Evolutionary conservation across 2,329 filamentous ascomycete species (phyloP), one percentile per base, ranked within the genome.

Genomic region (Claviceps spartinae): DNA sequence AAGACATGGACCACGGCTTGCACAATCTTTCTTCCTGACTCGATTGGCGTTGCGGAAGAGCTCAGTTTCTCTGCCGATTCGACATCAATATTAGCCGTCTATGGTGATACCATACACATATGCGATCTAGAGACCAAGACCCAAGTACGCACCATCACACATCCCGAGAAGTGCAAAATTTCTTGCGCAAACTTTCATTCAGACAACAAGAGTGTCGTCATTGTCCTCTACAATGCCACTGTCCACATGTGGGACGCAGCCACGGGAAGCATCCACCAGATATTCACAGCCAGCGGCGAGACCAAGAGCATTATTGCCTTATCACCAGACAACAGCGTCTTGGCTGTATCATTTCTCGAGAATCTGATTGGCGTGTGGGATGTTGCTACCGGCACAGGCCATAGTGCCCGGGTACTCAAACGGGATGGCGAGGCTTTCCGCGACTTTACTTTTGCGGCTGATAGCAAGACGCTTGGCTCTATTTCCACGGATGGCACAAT

Each of bases 321-420:
- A 7, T 55, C 53, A 22, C 53, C 53, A 30, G 44, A 55, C 36
- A 55, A 55, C 40, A 51, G 50, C 26, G 30, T 46, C 22, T 49
- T 55, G 46, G 53, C 53, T 26, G 53, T 55, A 16, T 55, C 53
- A 6, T 42, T 55, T 43, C 53, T 55, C 7, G 45, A 55, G 11
- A 55, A 55, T 26, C 38, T 55, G 40, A 55, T 55, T 43, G 53
- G 53, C 20, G 14, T 55, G 41, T 55, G 53, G 51, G 51, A 55
- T 22, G 46, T 55, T 37, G 51, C 53, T 20, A 44, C 51, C 9
- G 53, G 53, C 36, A 51, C 51, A 24, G 53, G 53, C 18, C 47
- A 55, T 44, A 55, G 41, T 46, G 53, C 51, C 26, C 53, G 53
- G 5, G 45, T 55, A 36, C 51, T 55, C 40, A 55, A 53, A 43